Conservation (phyloP, 1,139 yeast genomes). For the Eremothecium coryli region DNA sequence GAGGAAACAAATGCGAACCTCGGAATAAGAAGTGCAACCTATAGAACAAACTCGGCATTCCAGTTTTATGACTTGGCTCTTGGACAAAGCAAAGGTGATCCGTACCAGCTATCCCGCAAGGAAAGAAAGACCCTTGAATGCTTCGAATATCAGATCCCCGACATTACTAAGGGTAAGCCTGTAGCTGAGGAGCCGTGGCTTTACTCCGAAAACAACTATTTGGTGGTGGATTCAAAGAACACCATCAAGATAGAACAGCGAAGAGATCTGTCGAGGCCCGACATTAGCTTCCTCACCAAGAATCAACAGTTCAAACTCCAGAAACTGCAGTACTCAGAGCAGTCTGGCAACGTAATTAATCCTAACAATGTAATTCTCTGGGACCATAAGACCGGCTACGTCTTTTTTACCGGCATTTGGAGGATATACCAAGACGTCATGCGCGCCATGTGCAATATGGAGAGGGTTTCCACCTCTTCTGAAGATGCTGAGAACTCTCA, state of each 20-base stretch:
- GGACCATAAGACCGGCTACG: constrained; percentile 84
- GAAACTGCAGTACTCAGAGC: constrained; percentile 20
- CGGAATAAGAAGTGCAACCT: constrained; percentile 10
- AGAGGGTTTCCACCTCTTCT: constrained; percentile 3
- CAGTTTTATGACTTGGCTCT: constrained; percentile 2
- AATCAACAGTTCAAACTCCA: constrained; percentile 28
- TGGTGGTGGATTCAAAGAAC: constrained; percentile 1
- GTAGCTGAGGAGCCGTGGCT: not conserved
- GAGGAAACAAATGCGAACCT: constrained; percentile 7
- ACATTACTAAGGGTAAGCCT: constrained; percentile 6
- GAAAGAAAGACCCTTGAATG: constrained; percentile 3
- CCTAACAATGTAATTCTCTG: constrained; percentile 61
- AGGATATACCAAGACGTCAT: constrained; percentile 37
- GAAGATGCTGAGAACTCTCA: constrained; percentile 1
- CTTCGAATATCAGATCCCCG: constrained; percentile 25
- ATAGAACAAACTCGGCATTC: constrained; percentile 12
- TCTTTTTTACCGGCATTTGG: constrained; percentile 89
- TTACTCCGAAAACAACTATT: not conserved
- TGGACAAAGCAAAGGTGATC: not conserved
- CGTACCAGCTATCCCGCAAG: not conserved
- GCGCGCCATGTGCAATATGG: constrained; percentile 19
- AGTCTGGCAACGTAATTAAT: constrained; percentile 18
- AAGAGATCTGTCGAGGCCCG: constrained; percentile 2
- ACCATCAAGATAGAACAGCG: constrained; percentile 1
- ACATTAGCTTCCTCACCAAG: constrained; percentile 14